Evolutionary conservation across 2,329 filamentous ascomycete species (phyloP).

Genomic region (Fonsecaea pugnacius): DNA sequence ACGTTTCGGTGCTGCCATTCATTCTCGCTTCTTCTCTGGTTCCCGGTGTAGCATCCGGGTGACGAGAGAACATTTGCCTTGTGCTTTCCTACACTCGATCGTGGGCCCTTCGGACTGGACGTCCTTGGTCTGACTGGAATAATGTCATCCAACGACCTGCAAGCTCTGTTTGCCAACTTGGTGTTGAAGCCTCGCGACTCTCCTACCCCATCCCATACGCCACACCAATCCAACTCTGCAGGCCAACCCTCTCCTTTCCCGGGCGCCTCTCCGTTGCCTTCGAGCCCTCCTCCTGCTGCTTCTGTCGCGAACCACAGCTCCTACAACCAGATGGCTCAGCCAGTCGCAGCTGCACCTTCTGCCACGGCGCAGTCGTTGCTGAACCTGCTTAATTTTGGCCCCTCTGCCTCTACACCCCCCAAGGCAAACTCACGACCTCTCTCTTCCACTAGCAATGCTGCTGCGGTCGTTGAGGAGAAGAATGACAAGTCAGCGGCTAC

Average conservation of each 20-base stretch:
- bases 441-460: slow-evolving; percentile 35
- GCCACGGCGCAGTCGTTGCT: slow-evolving; percentile 63
- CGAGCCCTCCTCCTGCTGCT: slow-evolving; percentile 22
- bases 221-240: slow-evolving; percentile 18
- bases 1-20: slow-evolving; percentile 26
- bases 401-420: slow-evolving; percentile 41
- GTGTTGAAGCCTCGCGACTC: slow-evolving; percentile 45
- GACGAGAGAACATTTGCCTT: slow-evolving; percentile 8
- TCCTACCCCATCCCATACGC: slow-evolving; percentile 40
- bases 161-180: slow-evolving; percentile 53
- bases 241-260: slow-evolving; percentile 17
- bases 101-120: slow-evolving; percentile 18
- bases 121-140: slow-evolving; percentile 37
- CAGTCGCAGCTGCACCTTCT: slow-evolving; percentile 29
- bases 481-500: slow-evolving; percentile 14
- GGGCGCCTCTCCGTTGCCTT: slow-evolving; percentile 24
- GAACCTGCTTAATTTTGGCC: slow-evolving; percentile 68
- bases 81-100: slow-evolving; percentile 1
- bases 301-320: slow-evolving; percentile 15
- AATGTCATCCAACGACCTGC: slow-evolving; percentile 55
- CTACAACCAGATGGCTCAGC: slow-evolving; percentile 14
- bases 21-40: slow-evolving; percentile 25
- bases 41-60: slow-evolving; percentile 34
- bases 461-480: slow-evolving; percentile 41
- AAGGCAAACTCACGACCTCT: slow-evolving; percentile 10